phyloP scores from a whole-genome alignment of 1,284 basidiomycete species.

The Malassezia arunalokei region DNA sequence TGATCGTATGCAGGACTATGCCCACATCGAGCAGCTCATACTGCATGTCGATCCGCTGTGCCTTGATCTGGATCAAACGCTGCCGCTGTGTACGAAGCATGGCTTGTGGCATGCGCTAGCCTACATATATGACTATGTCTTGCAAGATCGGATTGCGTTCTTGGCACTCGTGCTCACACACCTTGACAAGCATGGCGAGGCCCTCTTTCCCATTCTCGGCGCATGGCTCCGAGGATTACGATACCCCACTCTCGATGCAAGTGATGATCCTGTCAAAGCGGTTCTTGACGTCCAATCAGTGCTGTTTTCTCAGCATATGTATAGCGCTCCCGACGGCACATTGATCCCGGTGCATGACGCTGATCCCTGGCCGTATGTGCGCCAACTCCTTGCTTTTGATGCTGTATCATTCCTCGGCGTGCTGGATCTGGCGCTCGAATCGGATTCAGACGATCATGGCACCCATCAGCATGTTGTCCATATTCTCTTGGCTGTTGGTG shows the following conservation, averaged over 20 bases:
- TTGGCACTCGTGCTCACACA: slow-evolving; percentile 51
- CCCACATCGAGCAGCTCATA: slow-evolving; percentile 73
- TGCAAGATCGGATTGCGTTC: slow-evolving; percentile 79
- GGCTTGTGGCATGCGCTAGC: slow-evolving; percentile 84
- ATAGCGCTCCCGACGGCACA: background rate
- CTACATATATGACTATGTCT: slow-evolving; percentile 77
- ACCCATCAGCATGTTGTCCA: slow-evolving; percentile 73
- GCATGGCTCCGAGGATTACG: background rate
- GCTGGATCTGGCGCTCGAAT: slow-evolving; percentile 88
- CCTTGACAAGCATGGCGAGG: background rate
- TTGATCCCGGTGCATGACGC: background rate
- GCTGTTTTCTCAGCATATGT: background rate
- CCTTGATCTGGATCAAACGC: slow-evolving; percentile 85
- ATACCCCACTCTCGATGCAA: slow-evolving; percentile 14
- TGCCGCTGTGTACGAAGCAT: slow-evolving; percentile 68
- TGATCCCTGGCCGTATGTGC: background rate
- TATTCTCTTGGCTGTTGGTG: slow-evolving; percentile 52
- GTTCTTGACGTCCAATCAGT: background rate
- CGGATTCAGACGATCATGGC: slow-evolving; percentile 70
- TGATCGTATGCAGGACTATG: slow-evolving; percentile 60
- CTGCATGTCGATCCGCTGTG: slow-evolving; percentile 88
- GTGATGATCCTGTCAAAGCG: slow-evolving; percentile 20
- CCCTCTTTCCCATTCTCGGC: background rate
- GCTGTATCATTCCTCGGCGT: slow-evolving; percentile 87
- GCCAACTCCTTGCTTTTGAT: slow-evolving; percentile 49